Percentiles rank a stretch among this genome's conserved stretches.
phyloP scores from a whole-genome alignment of 176 grass and related monocot species.

The Tillandsia leiboldiana region DNA sequence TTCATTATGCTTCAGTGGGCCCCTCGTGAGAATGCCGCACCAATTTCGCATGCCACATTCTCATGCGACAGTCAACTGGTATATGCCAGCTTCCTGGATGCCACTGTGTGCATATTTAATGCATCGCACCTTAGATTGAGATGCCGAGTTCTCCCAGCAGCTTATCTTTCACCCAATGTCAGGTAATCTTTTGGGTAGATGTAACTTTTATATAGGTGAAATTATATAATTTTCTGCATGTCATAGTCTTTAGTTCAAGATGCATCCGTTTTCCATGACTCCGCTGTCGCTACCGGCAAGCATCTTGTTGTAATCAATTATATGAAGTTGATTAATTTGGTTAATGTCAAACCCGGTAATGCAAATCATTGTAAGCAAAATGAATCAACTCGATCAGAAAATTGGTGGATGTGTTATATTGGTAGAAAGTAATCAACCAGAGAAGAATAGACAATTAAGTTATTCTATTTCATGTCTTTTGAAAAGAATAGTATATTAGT shows the following conservation, averaged over 20 bases:
- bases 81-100: slow-evolving; percentile 85
- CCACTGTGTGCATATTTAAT: slow-evolving; percentile 81
- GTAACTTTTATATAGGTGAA: neutral
- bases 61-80: slow-evolving; percentile 97
- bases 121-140: slow-evolving; percentile 73
- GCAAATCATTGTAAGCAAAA: too few relatives aligned
- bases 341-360: too few relatives aligned
- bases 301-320: too few relatives aligned
- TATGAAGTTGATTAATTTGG: too few relatives aligned
- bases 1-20: slow-evolving; percentile 53
- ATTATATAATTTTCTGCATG: neutral
- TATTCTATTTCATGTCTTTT: neutral
- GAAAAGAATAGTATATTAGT: neutral
- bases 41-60: slow-evolving; percentile 88
- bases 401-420: too few relatives aligned
- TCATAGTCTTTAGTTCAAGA: neutral
- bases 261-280: too few relatives aligned
- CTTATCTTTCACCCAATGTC: slow-evolving; percentile 70
- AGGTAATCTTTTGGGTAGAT: slow-evolving; percentile 34
- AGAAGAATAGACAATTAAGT: too few relatives aligned
- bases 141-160: slow-evolving; percentile 77
- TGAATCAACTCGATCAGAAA: too few relatives aligned
- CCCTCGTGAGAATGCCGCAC: slow-evolving; percentile 72
- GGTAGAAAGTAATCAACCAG: too few relatives aligned
- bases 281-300: too few relatives aligned